Conservation (phyloP, 225 moss, liverwort and hornwort species). For the Marchantia paleacea region DNA sequence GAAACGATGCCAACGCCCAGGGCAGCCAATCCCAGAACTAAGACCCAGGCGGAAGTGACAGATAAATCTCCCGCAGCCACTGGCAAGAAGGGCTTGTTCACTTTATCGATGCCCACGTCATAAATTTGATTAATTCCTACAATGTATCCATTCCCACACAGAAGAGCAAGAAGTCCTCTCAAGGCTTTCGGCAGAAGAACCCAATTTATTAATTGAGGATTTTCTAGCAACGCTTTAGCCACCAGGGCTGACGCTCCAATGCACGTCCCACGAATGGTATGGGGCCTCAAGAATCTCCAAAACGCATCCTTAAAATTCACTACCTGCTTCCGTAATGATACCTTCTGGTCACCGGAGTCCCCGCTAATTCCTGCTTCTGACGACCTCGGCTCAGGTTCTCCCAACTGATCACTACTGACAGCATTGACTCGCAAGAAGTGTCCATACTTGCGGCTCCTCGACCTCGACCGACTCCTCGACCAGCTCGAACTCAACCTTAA, state of each 20-base stretch:
- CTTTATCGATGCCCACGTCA: constrained; percentile 81
- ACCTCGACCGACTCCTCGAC: no score
- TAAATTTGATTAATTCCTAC: constrained; percentile 99
- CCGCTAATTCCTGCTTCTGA: constrained; percentile 1
- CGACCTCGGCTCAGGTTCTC: constrained; percentile 5
- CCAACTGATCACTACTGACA: not conserved
- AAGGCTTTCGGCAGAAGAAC: constrained; percentile 77
- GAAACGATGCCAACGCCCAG: constrained; percentile 64
- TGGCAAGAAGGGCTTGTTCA: constrained; percentile 94
- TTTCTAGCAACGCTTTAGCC: constrained; percentile 68
- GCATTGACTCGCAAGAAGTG: not conserved
- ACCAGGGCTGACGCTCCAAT: constrained; percentile 82
- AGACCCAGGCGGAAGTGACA: constrained; percentile 69
- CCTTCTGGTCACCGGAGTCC: not conserved
- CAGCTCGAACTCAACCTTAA: not conserved
- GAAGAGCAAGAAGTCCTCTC: constrained; percentile 73
- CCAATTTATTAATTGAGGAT: constrained; percentile 67
- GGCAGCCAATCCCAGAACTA: constrained; percentile 58
- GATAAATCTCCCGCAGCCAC: constrained; percentile 92
- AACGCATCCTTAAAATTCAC: constrained; percentile 60
- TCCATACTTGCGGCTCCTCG: not conserved
- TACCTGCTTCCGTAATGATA: constrained; percentile 7
- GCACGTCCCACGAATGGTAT: constrained; percentile 85
- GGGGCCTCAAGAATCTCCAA: constrained; percentile 91
- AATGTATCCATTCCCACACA: constrained; percentile 93